These are phyloP conservation scores for Sugiyamaella valdiviana DNA, from an alignment of 805 yeast genomes.

Conservation along the genomic window DNA sequence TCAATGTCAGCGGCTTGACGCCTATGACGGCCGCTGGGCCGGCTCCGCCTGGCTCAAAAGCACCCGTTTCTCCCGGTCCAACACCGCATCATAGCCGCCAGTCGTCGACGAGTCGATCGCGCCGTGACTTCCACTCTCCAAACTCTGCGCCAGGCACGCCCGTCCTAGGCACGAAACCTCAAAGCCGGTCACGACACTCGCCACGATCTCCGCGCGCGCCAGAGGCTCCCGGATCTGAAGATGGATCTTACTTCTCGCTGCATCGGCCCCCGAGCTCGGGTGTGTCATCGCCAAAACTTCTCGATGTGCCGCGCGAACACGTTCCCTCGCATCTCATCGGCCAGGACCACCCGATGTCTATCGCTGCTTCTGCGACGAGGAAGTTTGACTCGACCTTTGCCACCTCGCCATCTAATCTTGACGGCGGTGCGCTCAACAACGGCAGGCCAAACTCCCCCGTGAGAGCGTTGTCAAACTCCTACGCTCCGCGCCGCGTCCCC, in stretches of 20 bases:
- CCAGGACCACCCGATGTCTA: not conserved
- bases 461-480: slow-evolving; percentile 22
- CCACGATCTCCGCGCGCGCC: not conserved
- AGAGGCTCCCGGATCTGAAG: not conserved
- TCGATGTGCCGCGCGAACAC: not conserved
- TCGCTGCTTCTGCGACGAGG: not conserved
- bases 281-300: not conserved
- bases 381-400: slow-evolving; percentile 1
- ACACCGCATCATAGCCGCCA: not conserved
- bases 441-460: slow-evolving; percentile 18
- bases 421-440: not conserved
- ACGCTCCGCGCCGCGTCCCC: slow-evolving; percentile 16
- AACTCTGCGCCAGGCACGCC: not conserved
- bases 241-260: slow-evolving; percentile 4
- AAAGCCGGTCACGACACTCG: not conserved
- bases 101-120: not conserved
- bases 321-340: not conserved
- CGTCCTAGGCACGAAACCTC: not conserved
- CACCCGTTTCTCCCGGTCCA: not conserved
- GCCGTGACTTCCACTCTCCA: not conserved
- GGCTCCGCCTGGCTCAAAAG: not conserved
- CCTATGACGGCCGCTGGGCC: not conserved
- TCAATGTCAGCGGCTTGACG: not conserved
- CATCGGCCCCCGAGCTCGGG: not conserved
- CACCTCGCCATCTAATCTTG: not conserved